Base-by-base conservation (phyloP, 441 rosid species). In the Populus hybrid region DNA sequence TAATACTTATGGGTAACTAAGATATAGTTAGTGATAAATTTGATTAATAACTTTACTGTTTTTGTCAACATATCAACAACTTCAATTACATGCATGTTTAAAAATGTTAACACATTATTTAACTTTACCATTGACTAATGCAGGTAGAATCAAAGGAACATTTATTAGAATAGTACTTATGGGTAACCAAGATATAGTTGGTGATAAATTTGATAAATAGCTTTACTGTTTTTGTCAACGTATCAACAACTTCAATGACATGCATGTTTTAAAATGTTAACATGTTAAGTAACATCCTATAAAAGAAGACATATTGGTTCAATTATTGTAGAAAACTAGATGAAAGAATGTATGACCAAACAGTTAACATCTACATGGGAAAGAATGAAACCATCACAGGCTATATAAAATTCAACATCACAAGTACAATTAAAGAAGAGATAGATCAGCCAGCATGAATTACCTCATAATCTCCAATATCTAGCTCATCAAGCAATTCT, bases 401-500 rank as follows among this genome's bases (percentile, higher is more conserved):
- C 57, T n/a, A 65, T 21, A 28, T 19, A 14, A 26, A 36, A 61
- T 8, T 32, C 16, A n/a, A 36, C 36, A 4, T 28, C 5, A 50
- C 34, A n/a, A 40, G 21, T 68, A 7, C 24, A 23, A 24, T 28
- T 7, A 28, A 69, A 59, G 40, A 63, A 24, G 4, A 2, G 50
- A 73, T 6, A 70, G 53, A n/a, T 10, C 46, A 38, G 1, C 24
- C 6, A 42, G 70, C 57, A 75, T 3, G 10, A 69, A 76, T 78
- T 86, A 92, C 99, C 97, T 84, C 92, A 82, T 89, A 95, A 68
- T 95, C 93, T 78, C 99, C 99, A 67, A 95, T 92, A 76, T 87
- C 83, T 34, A 94, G 82, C 67, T 86, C 89, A 85, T 91, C 92
- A 23, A 95, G 99, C 69, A 95, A 86, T 82, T 95, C 99, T 1